Conservation (phyloP, 805 yeast genomes). For the Starmerella tilneyi region DNA sequence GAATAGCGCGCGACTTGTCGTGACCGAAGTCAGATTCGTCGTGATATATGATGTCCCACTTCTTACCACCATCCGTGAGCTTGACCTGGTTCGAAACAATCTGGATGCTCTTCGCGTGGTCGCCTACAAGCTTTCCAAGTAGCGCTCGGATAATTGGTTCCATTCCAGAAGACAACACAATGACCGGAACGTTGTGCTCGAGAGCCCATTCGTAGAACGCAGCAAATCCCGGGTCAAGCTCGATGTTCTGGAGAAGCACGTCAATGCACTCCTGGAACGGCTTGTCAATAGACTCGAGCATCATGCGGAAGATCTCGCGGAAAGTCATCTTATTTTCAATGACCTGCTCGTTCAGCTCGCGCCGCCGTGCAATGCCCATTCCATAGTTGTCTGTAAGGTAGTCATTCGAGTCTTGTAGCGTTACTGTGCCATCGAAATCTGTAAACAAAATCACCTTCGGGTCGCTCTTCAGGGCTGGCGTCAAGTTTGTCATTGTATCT, state of each 20-base stretch:
- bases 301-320: constrained; percentile 70
- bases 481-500: constrained; percentile 5
- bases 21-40: constrained; percentile 89
- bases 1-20: constrained; percentile 79
- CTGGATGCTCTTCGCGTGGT: constrained; percentile 59
- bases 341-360: constrained; percentile 58
- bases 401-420: constrained; percentile 90
- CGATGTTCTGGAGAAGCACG: constrained; percentile 48
- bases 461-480: constrained; percentile 29
- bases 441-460: constrained; percentile 78
- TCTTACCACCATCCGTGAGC: constrained; percentile 40
- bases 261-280: constrained; percentile 80
- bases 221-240: constrained; percentile 84
- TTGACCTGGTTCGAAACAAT: constrained; percentile 73
- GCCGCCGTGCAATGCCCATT: constrained; percentile 61
- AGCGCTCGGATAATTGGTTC: constrained; percentile 76
- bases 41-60: constrained; percentile 76
- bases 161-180: constrained; percentile 91
- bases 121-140: constrained; percentile 65
- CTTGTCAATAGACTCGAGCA: constrained; percentile 68
- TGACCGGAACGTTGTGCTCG: constrained; percentile 51
- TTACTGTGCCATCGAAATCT: constrained; percentile 97
- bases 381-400: constrained; percentile 81
- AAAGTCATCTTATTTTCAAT: constrained; percentile 50
- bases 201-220: constrained; percentile 72